These are phyloP conservation scores for Pachysandra terminalis DNA, from an alignment of 164 flowering plant genomes.

Conservation along the genomic window DNA sequence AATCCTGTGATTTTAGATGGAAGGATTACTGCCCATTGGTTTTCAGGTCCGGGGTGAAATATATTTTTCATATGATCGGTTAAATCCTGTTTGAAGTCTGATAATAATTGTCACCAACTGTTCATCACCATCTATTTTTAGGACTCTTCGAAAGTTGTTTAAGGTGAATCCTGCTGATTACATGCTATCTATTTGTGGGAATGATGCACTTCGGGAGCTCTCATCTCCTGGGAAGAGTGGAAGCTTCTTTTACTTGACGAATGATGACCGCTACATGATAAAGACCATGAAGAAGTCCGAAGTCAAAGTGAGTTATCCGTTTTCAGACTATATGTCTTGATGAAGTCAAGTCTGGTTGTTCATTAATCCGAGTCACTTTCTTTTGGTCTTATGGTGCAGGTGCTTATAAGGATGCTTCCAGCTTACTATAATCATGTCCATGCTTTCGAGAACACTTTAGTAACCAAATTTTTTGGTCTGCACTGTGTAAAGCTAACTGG, in stretches of 20 bases:
- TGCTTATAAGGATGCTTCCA: constrained; percentile 80
- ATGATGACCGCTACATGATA: constrained; percentile 85
- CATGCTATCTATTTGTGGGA: constrained; percentile 93
- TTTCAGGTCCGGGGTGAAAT: constrained; percentile 52
- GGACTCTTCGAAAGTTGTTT: constrained; percentile 86
- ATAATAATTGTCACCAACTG: background rate
- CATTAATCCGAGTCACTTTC: background rate
- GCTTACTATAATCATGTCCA: constrained; percentile 85
- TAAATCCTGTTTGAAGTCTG: background rate
- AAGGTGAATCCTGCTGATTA: constrained; percentile 93
- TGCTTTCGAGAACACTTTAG: constrained; percentile 72
- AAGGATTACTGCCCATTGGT: constrained; percentile 91
- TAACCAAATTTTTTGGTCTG: constrained; percentile 85
- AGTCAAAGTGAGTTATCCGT: constrained; percentile 52
- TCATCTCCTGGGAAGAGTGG: constrained; percentile 99
- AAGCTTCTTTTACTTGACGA: constrained; percentile 82
- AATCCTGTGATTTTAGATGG: constrained; percentile 76
- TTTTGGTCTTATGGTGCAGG: constrained; percentile 35
- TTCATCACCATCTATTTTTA: constrained; percentile 22
- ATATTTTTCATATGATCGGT: constrained; percentile 1
- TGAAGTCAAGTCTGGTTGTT: background rate
- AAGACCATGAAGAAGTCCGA: constrained; percentile 88
- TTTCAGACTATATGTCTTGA: background rate
- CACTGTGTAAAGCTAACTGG: constrained; percentile 89
- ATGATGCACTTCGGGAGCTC: constrained; percentile 91